Conservation (phyloP, 495 filamentous ascomycete species). For the Thermochaetoides thermophila region DNA sequence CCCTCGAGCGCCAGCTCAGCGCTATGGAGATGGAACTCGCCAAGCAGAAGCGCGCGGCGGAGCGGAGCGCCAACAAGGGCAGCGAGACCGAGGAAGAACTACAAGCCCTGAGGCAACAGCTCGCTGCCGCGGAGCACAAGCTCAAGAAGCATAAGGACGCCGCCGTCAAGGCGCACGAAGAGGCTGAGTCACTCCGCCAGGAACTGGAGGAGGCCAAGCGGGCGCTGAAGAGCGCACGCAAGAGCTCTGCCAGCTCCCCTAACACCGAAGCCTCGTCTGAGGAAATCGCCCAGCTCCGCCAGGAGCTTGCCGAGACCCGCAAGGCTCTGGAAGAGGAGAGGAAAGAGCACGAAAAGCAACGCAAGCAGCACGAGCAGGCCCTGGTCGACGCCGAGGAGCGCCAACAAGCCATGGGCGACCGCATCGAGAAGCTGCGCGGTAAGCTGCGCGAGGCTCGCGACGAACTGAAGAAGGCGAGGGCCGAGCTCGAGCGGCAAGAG, state of each 20-base stretch:
- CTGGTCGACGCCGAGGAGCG: constrained; percentile 37
- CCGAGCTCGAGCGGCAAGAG: constrained; percentile 28
- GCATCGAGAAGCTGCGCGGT: constrained; percentile 47
- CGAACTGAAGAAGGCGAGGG: constrained; percentile 46
- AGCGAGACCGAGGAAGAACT: constrained; percentile 28
- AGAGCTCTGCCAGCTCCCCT: not conserved
- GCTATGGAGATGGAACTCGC: constrained; percentile 67
- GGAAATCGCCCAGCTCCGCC: constrained; percentile 23
- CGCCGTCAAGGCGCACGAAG: constrained; percentile 18
- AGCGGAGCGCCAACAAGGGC: constrained; percentile 36
- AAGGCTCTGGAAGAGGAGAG: constrained; percentile 27
- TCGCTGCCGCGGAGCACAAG: constrained; percentile 36
- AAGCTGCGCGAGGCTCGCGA: constrained; percentile 55
- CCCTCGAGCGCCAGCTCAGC: constrained; percentile 57
- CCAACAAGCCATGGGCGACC: constrained; percentile 45
- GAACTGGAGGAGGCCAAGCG: constrained; percentile 13
- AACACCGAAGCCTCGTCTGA: constrained; percentile 5
- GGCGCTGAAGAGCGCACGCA: constrained; percentile 7
- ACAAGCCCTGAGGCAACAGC: constrained; percentile 29
- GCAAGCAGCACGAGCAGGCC: constrained; percentile 22
- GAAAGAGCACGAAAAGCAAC: constrained; percentile 25
- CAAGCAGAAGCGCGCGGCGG: constrained; percentile 54
- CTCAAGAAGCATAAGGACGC: constrained; percentile 34
- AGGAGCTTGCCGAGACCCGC: constrained; percentile 21
- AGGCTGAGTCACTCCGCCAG: constrained; percentile 24